Percentiles rank a stretch among this genome's conserved stretches.
These are phyloP conservation scores for Amoebophrya sp. DNA, from an alignment of 169 alveolate genomes.

Conservation along the genomic window DNA sequence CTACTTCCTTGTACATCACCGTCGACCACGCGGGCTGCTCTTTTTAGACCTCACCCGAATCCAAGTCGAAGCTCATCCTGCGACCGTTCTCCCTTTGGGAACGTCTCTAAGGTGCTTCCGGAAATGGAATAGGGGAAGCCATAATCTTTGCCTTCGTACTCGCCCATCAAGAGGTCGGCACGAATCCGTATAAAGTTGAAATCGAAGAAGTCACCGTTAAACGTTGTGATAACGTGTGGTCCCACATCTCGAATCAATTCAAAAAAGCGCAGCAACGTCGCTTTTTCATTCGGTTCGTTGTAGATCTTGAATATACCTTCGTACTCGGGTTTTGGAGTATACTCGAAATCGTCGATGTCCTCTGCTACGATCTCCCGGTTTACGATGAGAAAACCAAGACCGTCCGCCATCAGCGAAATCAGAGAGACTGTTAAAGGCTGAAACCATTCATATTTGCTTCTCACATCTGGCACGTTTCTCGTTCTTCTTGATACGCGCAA, in stretches of 20 bases:
- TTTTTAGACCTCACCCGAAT: too few relatives aligned
- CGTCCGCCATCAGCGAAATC: conserved; percentile 75
- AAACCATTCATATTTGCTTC: too few relatives aligned
- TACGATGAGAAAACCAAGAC: conserved; percentile 90
- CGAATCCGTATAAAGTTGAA: conserved; percentile 90
- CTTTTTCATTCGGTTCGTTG: conserved; percentile 64
- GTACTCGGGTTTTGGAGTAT: conserved; percentile 88
- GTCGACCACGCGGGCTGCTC: conserved; percentile 19
- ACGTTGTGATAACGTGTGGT: conserved; percentile 67
- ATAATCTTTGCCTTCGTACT: not conserved
- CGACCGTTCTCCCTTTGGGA: too few relatives aligned
- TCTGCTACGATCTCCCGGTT: conserved; percentile 83
- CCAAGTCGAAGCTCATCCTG: too few relatives aligned
- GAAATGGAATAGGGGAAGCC: too few relatives aligned
- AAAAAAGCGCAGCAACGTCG: conserved; percentile 50
- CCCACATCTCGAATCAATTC: conserved; percentile 40
- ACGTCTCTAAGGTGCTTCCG: too few relatives aligned
- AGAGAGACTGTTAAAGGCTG: too few relatives aligned
- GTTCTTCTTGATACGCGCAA: not conserved
- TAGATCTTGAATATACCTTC: conserved; percentile 61
- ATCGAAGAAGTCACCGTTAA: conserved; percentile 97
- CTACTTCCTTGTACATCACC: not conserved
- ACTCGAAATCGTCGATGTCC: conserved; percentile 88
- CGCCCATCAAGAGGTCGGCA: conserved; percentile 61
- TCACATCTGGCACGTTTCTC: not conserved